These are phyloP conservation scores for Talaromyces thailandensis DNA, from an alignment of 495 filamentous ascomycete species.

Conservation along the genomic window DNA sequence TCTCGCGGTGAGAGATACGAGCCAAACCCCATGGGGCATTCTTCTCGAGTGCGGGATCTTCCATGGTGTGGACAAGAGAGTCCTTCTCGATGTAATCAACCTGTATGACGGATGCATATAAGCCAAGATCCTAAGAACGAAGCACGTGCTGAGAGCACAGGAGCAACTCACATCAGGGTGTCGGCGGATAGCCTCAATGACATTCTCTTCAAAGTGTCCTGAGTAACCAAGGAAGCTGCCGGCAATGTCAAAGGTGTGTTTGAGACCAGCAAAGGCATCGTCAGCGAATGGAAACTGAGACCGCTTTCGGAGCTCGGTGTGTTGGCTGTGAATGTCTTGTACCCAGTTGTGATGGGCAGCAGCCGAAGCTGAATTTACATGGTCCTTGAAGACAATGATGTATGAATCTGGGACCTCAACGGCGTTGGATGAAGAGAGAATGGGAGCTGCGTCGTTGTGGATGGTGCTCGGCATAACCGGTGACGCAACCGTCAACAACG, in stretches of 20 bases:
- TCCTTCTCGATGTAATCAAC: conserved; percentile 96
- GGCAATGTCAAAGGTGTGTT: conserved; percentile 91
- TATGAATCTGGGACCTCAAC: conserved; percentile 82
- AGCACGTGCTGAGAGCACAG: conserved; percentile 2
- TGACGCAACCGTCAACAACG: conserved; percentile 60
- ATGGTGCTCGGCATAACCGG: conserved; percentile 72
- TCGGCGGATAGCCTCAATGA: conserved; percentile 87
- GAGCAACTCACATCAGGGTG: conserved; percentile 86
- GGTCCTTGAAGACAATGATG: conserved; percentile 97
- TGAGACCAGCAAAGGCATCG: conserved; percentile 73
- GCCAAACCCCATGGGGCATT: conserved; percentile 96
- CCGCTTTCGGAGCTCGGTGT: conserved; percentile 81
- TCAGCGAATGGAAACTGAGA: conserved; percentile 63
- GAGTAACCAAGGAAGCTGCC: conserved; percentile 81
- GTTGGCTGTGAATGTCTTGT: conserved; percentile 65
- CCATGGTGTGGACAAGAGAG: conserved; percentile 76
- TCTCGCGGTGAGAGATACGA: conserved; percentile 89
- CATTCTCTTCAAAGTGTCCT: conserved; percentile 88
- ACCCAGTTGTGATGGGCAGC: conserved; percentile 85
- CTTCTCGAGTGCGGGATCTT: conserved; percentile 59
- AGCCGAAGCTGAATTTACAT: conserved; percentile 60
- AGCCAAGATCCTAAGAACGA: background rate
- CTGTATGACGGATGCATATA: conserved; percentile 34
- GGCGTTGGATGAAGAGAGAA: conserved; percentile 71
- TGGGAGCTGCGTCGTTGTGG: conserved; percentile 77